Conservation (phyloP, 768 basidiomycete species). For the Panaeolus papilionaceus region DNA sequence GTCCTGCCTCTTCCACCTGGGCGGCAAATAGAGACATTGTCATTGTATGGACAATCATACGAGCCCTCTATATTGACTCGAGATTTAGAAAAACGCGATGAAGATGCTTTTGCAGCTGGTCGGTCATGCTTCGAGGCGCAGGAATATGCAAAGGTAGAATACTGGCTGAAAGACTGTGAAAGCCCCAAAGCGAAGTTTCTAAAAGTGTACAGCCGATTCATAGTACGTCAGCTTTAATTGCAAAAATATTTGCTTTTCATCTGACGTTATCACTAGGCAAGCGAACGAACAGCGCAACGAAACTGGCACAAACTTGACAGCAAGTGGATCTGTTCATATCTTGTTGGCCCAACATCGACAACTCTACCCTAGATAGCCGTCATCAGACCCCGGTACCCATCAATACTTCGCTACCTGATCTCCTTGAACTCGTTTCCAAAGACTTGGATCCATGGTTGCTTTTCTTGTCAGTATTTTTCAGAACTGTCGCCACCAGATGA, state of each 20-base stretch:
- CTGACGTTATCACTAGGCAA: conserved; percentile 55
- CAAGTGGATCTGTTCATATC: conserved; percentile 39
- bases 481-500: conserved; percentile 14
- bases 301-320: conserved; percentile 88
- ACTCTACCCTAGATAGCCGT: conserved; percentile 57
- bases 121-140: conserved; percentile 75
- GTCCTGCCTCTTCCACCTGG: conserved; percentile 32
- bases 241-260: conserved; percentile 1
- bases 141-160: conserved; percentile 78
- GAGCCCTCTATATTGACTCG: conserved; percentile 44
- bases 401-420: conserved; percentile 59
- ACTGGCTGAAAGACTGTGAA: conserved; percentile 66
- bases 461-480: conserved; percentile 66
- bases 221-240: conserved; percentile 61
- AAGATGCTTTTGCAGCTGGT: conserved; percentile 76
- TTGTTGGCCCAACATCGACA: conserved; percentile 13
- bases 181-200: conserved; percentile 81
- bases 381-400: conserved; percentile 72
- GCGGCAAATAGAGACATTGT: conserved; percentile 26
- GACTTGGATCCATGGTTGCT: conserved; percentile 81
- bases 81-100: conserved; percentile 60
- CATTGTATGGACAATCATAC: conserved; percentile 38
- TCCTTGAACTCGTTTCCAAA: conserved; percentile 65
- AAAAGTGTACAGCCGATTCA: conserved; percentile 78
- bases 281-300: conserved; percentile 81